Conservation (phyloP, 176 grass and related monocot species). For the Zoysia pacifica region DNA sequence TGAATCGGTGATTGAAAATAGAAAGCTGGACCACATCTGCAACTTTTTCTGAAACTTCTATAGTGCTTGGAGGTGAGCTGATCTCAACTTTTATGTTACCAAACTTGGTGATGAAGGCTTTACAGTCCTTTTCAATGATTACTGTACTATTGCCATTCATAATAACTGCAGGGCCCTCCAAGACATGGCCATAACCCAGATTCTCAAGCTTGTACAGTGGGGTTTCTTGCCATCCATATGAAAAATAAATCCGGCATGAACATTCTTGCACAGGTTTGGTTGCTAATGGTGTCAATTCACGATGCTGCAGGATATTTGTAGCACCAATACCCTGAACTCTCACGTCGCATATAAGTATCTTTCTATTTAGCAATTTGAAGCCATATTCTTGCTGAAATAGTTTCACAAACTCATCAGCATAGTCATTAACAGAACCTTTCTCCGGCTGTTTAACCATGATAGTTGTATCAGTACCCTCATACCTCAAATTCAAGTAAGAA, state of each 20-base stretch:
- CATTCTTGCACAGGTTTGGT: slow-evolving; percentile 57
- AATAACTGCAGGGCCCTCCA: slow-evolving; percentile 80
- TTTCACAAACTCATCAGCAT: slow-evolving; percentile 74
- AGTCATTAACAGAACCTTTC: slow-evolving; percentile 61
- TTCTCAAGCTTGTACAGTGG: slow-evolving; percentile 82
- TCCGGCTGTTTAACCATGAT: slow-evolving; percentile 89
- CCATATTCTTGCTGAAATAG: slow-evolving; percentile 94
- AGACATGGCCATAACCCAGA: slow-evolving; percentile 72
- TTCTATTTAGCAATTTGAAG: slow-evolving; percentile 84
- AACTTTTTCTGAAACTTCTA: slow-evolving; percentile 61
- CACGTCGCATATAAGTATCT: slow-evolving; percentile 90
- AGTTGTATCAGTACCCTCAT: slow-evolving; percentile 90
- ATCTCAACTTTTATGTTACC: slow-evolving; percentile 97
- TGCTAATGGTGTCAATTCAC: slow-evolving; percentile 48
- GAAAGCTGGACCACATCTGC: slow-evolving; percentile 95
- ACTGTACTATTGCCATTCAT: slow-evolving; percentile 99
- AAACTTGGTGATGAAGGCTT: slow-evolving; percentile 73
- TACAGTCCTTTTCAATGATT: slow-evolving; percentile 79
- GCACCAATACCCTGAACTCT: slow-evolving; percentile 81
- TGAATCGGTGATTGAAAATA: slow-evolving; percentile 97
- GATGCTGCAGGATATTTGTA: slow-evolving; percentile 84
- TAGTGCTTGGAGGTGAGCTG: slow-evolving; percentile 37
- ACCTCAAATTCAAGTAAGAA: slow-evolving; percentile 91
- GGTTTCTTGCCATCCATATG: slow-evolving; percentile 69
- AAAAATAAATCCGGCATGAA: slow-evolving; percentile 78